These are phyloP conservation scores for Sequoia sempervirens DNA, from an alignment of 75 land plant genomes.

Conservation along the genomic window DNA sequence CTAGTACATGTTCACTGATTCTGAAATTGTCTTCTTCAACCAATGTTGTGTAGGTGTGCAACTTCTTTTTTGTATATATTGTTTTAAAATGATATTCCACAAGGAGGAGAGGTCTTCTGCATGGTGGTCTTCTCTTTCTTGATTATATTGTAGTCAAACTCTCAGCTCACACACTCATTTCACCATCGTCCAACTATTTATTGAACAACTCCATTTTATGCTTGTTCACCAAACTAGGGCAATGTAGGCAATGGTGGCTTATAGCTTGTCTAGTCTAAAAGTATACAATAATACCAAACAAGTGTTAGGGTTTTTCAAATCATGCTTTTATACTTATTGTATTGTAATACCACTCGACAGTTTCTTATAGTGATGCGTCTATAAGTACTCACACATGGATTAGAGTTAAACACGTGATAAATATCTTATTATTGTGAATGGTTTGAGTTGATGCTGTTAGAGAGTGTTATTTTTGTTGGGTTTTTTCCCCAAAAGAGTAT, in stretches of 20 bases:
- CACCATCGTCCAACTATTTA: neutral
- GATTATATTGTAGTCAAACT: neutral
- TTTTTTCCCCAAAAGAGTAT: too few species aligned
- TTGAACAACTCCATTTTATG: neutral
- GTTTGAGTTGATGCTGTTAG: too few species aligned
- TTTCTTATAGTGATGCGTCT: too few species aligned
- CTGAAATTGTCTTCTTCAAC: neutral
- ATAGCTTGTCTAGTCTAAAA: neutral
- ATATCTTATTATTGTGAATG: too few species aligned
- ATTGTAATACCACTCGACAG: too few species aligned
- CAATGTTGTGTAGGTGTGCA: neutral
- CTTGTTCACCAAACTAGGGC: neutral
- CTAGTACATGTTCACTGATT: neutral
- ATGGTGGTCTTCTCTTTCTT: neutral
- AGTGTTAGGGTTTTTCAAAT: too few species aligned
- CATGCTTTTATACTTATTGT: too few species aligned
- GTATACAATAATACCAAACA: neutral
- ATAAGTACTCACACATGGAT: too few species aligned
- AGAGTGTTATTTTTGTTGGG: too few species aligned
- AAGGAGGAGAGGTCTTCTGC: neutral
- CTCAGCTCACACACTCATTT: neutral
- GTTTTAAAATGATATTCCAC: neutral
- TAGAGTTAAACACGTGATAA: too few species aligned
- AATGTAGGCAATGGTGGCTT: neutral
- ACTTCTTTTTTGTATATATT: neutral